A percentile compares a stretch with the other conserved stretches of the same genome.
phyloP scores from a whole-genome alignment of 306 rosid species.

The Citrullus amarus region DNA sequence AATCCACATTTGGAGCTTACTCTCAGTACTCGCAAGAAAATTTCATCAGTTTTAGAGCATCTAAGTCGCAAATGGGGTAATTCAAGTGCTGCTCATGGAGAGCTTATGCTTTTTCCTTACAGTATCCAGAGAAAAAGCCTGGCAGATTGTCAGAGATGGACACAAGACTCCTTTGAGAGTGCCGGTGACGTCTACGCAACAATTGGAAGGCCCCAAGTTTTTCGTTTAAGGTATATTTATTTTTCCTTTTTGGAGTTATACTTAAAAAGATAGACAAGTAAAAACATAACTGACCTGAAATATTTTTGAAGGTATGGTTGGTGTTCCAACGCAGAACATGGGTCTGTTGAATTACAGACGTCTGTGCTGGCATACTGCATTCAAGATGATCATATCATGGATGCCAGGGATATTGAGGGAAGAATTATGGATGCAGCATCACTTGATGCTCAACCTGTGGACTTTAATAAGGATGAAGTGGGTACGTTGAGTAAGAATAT shows the following conservation, averaged over 20 bases:
- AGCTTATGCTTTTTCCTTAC: conserved; percentile 72
- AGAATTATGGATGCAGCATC: conserved; percentile 23
- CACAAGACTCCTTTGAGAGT: conserved; percentile 61
- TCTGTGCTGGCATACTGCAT: conserved; percentile 31
- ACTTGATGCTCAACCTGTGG: conserved; percentile 25
- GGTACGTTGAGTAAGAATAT: conserved; percentile 22
- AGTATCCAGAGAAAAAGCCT: conserved; percentile 52
- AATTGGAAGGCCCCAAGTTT: conserved; percentile 66
- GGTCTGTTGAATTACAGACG: conserved; percentile 26
- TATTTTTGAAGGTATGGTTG: conserved; percentile 85
- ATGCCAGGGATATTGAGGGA: conserved; percentile 24
- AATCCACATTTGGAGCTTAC: conserved; percentile 96
- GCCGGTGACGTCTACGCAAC: conserved; percentile 69
- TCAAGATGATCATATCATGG: conserved; percentile 30
- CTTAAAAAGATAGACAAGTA: background rate
- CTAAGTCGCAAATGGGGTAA: conserved; percentile 93
- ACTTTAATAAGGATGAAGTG: conserved; percentile 28
- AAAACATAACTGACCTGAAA: conserved; percentile 6
- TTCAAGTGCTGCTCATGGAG: conserved; percentile 81
- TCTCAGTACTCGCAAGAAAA: conserved; percentile 75
- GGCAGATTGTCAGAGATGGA: conserved; percentile 58
- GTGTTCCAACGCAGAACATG: conserved; percentile 44
- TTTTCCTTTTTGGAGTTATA: background rate
- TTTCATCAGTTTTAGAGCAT: conserved; percentile 91
- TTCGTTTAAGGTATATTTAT: conserved; percentile 62